Base-by-base conservation (phyloP, 2,329 filamentous ascomycete genomes). In the Helotiales sp. region DNA sequence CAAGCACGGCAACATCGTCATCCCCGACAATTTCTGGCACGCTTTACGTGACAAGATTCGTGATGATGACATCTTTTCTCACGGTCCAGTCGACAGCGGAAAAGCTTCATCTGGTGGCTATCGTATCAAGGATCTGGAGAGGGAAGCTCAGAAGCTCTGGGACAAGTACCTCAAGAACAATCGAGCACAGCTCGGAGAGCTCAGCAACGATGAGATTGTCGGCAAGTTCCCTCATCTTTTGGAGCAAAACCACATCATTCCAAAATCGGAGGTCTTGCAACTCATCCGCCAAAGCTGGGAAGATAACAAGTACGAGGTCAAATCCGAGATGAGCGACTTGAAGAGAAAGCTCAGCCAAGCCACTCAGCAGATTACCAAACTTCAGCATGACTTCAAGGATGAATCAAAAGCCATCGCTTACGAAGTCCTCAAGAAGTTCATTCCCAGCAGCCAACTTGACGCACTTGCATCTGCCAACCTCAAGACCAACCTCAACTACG, bases 251-350 rank as follows among this genome's bases (percentile, higher is more conserved):
- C 64, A 68, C 45, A 49, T 74, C 20, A 69, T 70, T 15, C 57
- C 70, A 11, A 74, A 64, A 45, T 47, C 64, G 3, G 67, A 74
- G 24, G 80, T 96, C 97, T 83, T 99, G 96, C 83, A 97, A 92
- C 69, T 98, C 93, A 77, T 99, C 97, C 67, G 92, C 91, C 37
- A 98, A 84, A 67, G 96, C 86, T 1, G 96, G 96, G 67, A 67
- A 4, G 69, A 73, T 3, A 68, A 74, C 37, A 63, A 60, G 24
- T 24, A 58, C 0, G 34, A 52, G 17, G 55, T 77, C 54, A 64
- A 61, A 30, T 30, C 57, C 1, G 70, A 76, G 43, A 60, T 76
- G 43, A 34, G 52, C 13, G 66, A 61, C 15, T 17, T 73, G 15
- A 55, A 50, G 3, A 67, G 65, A 52, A 57, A 72, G 24, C 34